phyloP scores from a whole-genome alignment of 108 stramenopile species.

The Skeletonema marinoi region DNA sequence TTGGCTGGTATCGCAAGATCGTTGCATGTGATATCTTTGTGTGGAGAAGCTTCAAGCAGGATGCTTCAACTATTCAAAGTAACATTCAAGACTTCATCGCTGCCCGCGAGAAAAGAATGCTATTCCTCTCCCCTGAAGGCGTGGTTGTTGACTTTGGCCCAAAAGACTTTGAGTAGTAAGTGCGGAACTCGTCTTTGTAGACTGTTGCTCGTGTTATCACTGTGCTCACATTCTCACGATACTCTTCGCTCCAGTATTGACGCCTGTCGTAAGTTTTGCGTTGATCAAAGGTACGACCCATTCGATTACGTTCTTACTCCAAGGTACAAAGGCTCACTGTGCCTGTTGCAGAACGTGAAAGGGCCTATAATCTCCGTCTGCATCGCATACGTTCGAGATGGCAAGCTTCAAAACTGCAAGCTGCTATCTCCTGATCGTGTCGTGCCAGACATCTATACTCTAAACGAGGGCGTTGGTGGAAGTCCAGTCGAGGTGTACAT shows the following conservation, averaged over 20 bases:
- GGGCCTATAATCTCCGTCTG: constrained; percentile 46
- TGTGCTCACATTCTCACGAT: background rate
- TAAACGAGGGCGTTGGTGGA: constrained; percentile 42
- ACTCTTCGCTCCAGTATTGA: constrained; percentile 8
- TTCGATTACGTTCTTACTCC: constrained; percentile 58
- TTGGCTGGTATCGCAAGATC: constrained; percentile 57
- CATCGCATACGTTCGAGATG: constrained; percentile 44
- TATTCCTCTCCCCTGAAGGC: constrained; percentile 50
- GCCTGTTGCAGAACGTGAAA: constrained; percentile 37
- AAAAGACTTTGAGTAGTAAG: constrained; percentile 37
- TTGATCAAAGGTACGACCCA: constrained; percentile 31
- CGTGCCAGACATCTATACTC: constrained; percentile 52
- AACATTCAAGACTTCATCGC: constrained; percentile 45
- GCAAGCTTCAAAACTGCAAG: constrained; percentile 48
- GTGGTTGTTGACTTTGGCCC: constrained; percentile 47
- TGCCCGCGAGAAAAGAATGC: constrained; percentile 36
- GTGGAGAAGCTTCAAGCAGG: constrained; percentile 46
- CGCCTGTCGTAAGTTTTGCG: constrained; percentile 43
- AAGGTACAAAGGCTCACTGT: constrained; percentile 52
- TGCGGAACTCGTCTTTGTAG: background rate
- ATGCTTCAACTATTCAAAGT: constrained; percentile 27
- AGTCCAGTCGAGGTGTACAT: constrained; percentile 52
- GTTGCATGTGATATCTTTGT: constrained; percentile 56
- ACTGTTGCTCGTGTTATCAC: background rate
- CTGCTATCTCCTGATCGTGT: constrained; percentile 49